Evolutionary conservation across 257 asterid genomes (phyloP).

Genomic region (Avicennia marina): DNA sequence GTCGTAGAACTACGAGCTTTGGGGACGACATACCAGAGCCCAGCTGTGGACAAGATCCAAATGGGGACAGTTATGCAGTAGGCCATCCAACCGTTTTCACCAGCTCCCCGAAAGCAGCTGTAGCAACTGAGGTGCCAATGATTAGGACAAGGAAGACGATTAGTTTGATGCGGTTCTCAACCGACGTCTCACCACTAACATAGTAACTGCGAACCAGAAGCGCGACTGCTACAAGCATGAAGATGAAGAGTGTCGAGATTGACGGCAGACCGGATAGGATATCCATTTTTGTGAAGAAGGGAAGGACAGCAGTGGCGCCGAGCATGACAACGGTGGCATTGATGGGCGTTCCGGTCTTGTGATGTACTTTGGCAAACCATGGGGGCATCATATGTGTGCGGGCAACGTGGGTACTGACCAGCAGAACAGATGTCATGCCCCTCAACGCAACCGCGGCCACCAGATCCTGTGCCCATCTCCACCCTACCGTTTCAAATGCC

Average conservation of each 20-base stretch:
- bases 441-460: slow-evolving; percentile 30
- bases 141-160: slow-evolving; percentile 8
- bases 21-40: slow-evolving; percentile 21
- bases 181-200: slow-evolving; percentile 16
- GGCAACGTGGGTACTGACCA: slow-evolving; percentile 27
- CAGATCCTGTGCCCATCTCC: slow-evolving; percentile 29
- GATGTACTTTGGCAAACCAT: slow-evolving; percentile 23
- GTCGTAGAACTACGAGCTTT: slow-evolving; percentile 18
- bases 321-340: slow-evolving; percentile 25
- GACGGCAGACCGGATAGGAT: too few relatives aligned
- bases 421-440: slow-evolving; percentile 28
- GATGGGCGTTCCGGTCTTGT: slow-evolving; percentile 24
- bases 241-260: too few relatives aligned
- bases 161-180: slow-evolving; percentile 14
- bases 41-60: too few relatives aligned
- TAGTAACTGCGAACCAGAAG: too few relatives aligned
- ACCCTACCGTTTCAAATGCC: slow-evolving; percentile 24
- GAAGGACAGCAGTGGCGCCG: slow-evolving; percentile 22
- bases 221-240: too few relatives aligned
- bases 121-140: slow-evolving; percentile 21
- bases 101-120: slow-evolving; percentile 25
- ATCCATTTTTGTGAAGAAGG: slow-evolving; percentile 24
- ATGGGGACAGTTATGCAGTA: too few relatives aligned
- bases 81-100: too few relatives aligned
- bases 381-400: slow-evolving; percentile 30